A percentile compares a stretch with the other conserved stretches of the same genome.
Conservation (phyloP, 768 basidiomycete genomes). For the Dioszegia aurantiaca region DNA sequence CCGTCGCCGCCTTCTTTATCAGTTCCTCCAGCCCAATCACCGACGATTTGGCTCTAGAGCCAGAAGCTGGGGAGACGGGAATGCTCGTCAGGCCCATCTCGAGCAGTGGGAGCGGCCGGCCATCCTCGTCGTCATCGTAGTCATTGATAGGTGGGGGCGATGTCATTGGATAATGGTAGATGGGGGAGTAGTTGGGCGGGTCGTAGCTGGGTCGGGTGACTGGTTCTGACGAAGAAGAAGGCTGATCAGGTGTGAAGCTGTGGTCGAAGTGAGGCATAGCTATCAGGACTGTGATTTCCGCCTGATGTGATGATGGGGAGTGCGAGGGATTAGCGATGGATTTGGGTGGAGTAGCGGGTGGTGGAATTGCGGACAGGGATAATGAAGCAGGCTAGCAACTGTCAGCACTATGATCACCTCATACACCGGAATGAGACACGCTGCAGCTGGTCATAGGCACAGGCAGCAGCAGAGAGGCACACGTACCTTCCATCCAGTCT, state of each 20-base stretch:
- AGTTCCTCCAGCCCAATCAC: neutral
- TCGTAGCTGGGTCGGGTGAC: neutral
- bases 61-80: neutral
- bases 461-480: no score
- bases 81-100: conserved; percentile 3
- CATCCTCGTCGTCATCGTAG: neutral
- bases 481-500: conserved; percentile 17
- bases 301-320: neutral
- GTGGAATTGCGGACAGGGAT: conserved; percentile 2
- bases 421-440: no score
- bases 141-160: neutral
- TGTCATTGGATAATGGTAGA: conserved; percentile 2
- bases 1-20: neutral
- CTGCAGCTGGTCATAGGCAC: no score
- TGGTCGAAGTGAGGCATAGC: conserved; percentile 18
- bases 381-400: conserved; percentile 6
- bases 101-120: neutral
- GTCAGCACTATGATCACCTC: neutral
- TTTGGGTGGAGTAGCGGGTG: neutral
- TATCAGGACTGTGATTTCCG: conserved; percentile 17
- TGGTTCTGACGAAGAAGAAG: neutral
- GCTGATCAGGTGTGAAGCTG: neutral
- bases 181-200: neutral
- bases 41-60: neutral
- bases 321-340: neutral